These are phyloP conservation scores for Fusarium concolor DNA, from an alignment of 2,329 filamentous ascomycete genomes.

Conservation along the genomic window DNA sequence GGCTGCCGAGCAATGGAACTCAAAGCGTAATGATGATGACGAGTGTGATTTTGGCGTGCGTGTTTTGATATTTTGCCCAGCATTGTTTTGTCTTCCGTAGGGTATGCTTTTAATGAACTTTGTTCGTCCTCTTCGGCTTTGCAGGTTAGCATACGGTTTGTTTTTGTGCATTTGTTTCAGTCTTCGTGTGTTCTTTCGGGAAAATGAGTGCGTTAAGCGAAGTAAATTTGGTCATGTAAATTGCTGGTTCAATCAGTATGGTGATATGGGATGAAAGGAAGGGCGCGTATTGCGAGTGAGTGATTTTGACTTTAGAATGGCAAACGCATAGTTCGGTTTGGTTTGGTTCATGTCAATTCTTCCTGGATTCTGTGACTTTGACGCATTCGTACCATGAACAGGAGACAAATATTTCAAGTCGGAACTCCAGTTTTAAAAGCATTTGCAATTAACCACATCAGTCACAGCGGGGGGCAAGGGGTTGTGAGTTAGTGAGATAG, in stretches of 20 bases:
- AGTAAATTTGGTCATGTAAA: slow-evolving; percentile 24
- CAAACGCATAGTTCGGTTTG: slow-evolving; percentile 23
- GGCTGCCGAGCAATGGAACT: slow-evolving; percentile 69
- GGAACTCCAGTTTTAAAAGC: background rate
- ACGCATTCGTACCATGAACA: background rate
- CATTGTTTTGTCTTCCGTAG: slow-evolving; percentile 2
- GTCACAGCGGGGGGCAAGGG: background rate
- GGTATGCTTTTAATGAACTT: slow-evolving; percentile 9
- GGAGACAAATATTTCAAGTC: background rate
- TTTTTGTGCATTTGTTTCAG: slow-evolving; percentile 15
- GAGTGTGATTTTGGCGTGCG: slow-evolving; percentile 28
- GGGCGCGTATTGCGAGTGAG: slow-evolving; percentile 4
- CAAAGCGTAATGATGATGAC: slow-evolving; percentile 57
- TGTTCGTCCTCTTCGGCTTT: slow-evolving; percentile 9
- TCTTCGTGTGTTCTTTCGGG: slow-evolving; percentile 14
- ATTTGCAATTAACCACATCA: background rate
- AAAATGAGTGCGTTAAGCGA: slow-evolving; percentile 8
- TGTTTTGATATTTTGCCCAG: slow-evolving; percentile 19
- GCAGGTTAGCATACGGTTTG: slow-evolving; percentile 17
- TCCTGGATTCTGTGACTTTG: background rate
- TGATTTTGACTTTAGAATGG: slow-evolving; percentile 24
- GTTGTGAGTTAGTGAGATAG: slow-evolving; percentile 30
- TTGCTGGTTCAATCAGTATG: slow-evolving; percentile 15
- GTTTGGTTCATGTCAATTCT: background rate
- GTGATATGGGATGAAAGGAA: slow-evolving; percentile 18